Conservation (phyloP, 306 rosid genomes). For the barrel medic (Medicago truncatula) region DNA sequence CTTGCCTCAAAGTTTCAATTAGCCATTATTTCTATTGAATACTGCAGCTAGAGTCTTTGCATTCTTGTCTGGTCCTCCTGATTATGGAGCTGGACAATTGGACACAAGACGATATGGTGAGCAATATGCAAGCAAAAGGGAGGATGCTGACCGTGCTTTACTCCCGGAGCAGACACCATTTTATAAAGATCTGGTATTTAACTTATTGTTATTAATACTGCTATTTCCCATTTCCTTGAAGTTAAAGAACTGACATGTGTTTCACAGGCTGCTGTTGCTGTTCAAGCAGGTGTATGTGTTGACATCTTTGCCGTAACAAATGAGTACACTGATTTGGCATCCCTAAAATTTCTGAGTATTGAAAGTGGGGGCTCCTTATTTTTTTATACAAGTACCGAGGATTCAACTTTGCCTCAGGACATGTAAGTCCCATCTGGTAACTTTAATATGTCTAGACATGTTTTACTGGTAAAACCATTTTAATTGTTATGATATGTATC, state of each 20-base stretch:
- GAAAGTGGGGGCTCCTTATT: conserved; percentile 94
- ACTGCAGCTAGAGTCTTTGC: conserved; percentile 93
- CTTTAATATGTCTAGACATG: conserved; percentile 23
- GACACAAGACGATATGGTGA: conserved; percentile 95
- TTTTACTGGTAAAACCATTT: conserved; percentile 38
- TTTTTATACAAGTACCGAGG: conserved; percentile 82
- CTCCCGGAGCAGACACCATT: conserved; percentile 98
- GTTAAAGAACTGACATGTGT: conserved; percentile 51
- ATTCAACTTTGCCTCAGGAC: conserved; percentile 97
- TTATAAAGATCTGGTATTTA: conserved; percentile 85
- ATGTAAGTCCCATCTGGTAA: conserved; percentile 62
- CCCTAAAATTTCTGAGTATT: conserved; percentile 85
- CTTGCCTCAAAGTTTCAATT: conserved; percentile 37
- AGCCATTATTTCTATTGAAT: conserved; percentile 45
- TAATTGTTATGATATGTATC: conserved; percentile 37
- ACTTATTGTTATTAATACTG: conserved; percentile 31
- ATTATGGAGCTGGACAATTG: conserved; percentile 93
- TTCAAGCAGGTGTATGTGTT: conserved; percentile 97
- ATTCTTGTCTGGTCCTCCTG: conserved; percentile 94
- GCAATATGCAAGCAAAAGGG: conserved; percentile 98
- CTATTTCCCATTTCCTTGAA: conserved; percentile 35
- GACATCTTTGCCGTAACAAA: conserved; percentile 97
- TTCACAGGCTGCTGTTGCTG: conserved; percentile 94
- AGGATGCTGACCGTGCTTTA: conserved; percentile 95
- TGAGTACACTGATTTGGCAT: conserved; percentile 96